Conservation (phyloP, 441 rosid species). For the Populus hybrid region DNA sequence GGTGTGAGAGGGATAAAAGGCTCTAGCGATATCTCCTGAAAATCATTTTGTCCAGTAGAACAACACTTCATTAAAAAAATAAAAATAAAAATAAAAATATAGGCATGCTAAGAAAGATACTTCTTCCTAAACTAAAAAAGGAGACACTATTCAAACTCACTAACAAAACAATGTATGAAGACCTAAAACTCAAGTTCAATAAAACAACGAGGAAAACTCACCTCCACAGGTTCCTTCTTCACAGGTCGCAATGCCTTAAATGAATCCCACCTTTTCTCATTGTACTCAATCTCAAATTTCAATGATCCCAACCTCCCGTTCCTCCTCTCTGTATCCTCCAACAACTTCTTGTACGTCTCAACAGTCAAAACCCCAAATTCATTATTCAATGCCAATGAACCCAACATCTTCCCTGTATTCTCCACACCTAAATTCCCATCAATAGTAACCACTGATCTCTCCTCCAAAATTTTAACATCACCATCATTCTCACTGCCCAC, state of each 20-base stretch:
- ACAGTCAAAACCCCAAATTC: constrained; percentile 34
- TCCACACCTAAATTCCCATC: constrained; percentile 41
- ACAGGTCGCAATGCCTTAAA: constrained; percentile 39
- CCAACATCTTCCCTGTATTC: constrained; percentile 38
- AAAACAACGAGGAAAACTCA: constrained; percentile 15
- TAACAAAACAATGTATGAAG: not conserved
- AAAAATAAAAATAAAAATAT: no score
- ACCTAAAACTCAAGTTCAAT: not conserved
- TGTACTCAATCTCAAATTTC: constrained; percentile 53
- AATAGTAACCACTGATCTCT: constrained; percentile 37
- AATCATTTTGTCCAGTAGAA: constrained; percentile 3
- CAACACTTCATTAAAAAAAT: not conserved
- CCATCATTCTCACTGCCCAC: no score
- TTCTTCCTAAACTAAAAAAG: not conserved
- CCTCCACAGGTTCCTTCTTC: constrained; percentile 45
- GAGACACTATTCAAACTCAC: not conserved
- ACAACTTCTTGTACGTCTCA: constrained; percentile 62
- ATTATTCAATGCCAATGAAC: constrained; percentile 33
- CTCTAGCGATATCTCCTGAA: constrained; percentile 53
- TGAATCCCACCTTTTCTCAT: constrained; percentile 38
- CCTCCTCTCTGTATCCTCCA: constrained; percentile 52
- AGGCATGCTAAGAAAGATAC: not conserved
- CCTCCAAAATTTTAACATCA: constrained; percentile 36
- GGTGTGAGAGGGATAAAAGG: constrained; percentile 18
- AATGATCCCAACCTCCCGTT: constrained; percentile 40